Conservation (phyloP, 2,329 filamentous ascomycete species). For the Sarocladium strictum region DNA sequence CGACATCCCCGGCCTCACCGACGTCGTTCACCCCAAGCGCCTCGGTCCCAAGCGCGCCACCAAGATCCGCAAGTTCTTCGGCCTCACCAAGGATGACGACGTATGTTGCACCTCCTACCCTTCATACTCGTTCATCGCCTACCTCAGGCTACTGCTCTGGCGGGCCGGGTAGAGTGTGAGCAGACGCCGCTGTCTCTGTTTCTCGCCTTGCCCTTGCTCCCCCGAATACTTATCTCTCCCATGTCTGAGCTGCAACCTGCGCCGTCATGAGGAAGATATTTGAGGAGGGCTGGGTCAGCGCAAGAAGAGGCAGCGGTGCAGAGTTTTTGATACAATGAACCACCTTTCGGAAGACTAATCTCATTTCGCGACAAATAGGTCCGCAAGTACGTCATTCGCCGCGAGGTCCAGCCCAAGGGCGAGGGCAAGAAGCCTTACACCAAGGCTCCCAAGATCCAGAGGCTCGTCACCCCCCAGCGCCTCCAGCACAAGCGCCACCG, state of each 20-base stretch:
- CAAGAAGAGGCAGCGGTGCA: constrained; percentile 5
- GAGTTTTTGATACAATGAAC: background rate
- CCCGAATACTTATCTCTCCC: background rate
- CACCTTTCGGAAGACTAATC: constrained; percentile 29
- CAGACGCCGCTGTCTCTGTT: constrained; percentile 23
- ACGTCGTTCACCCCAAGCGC: constrained; percentile 97
- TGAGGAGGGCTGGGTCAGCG: background rate
- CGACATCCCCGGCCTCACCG: constrained; percentile 94
- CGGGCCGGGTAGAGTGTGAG: constrained; percentile 57
- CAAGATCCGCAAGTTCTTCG: constrained; percentile 99
- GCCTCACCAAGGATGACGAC: constrained; percentile 99
- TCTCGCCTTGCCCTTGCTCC: constrained; percentile 9
- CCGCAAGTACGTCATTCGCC: constrained; percentile 99
- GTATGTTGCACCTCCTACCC: constrained; percentile 63
- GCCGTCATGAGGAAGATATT: background rate
- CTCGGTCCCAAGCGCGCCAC: constrained; percentile 99
- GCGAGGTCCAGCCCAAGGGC: constrained; percentile 93
- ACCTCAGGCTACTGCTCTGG: constrained; percentile 45
- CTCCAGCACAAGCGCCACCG: constrained; percentile 99
- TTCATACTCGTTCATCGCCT: constrained; percentile 62
- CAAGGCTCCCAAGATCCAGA: constrained; percentile 99
- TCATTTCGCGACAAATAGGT: constrained; percentile 52
- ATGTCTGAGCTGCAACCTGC: background rate
- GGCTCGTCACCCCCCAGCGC: constrained; percentile 97
- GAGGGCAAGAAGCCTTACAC: constrained; percentile 98